phyloP scores from a whole-genome alignment of 2,329 filamentous ascomycete genomes.

The Paecilomyces sp. region DNA sequence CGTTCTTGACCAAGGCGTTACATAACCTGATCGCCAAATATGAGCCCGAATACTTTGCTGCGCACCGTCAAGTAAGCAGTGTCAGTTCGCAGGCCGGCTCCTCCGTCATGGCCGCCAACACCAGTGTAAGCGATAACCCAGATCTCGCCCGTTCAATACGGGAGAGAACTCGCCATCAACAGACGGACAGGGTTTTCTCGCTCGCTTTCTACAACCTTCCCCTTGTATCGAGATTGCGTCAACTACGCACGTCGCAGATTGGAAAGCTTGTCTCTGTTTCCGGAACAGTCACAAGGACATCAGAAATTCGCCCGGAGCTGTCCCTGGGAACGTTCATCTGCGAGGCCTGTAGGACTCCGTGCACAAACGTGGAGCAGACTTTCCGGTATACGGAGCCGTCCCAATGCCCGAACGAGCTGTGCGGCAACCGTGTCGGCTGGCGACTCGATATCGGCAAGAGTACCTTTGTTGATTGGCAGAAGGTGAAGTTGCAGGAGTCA shows the following conservation, averaged over 20 bases:
- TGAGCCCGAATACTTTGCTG: conserved; percentile 87
- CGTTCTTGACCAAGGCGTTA: conserved; percentile 79
- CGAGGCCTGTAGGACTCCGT: conserved; percentile 74
- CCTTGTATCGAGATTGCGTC: conserved; percentile 75
- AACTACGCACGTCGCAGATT: conserved; percentile 81
- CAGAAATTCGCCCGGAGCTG: conserved; percentile 89
- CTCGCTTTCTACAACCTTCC: conserved; percentile 91
- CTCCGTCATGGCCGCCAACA: conserved; percentile 51
- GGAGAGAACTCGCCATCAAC: conserved; percentile 78
- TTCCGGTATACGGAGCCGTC: conserved; percentile 97
- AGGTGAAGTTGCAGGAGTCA: conserved; percentile 96
- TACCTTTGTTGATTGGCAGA: conserved; percentile 99
- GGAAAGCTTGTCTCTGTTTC: conserved; percentile 92
- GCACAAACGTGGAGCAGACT: conserved; percentile 91
- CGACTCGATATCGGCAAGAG: conserved; percentile 93
- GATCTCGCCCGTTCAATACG: conserved; percentile 45
- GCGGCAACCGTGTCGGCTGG: conserved; percentile 89
- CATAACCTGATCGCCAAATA: conserved; percentile 93
- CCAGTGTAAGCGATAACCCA: conserved; percentile 55
- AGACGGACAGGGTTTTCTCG: conserved; percentile 93
- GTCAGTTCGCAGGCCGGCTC: conserved; percentile 62
- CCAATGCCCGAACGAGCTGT: conserved; percentile 82
- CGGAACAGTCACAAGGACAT: conserved; percentile 92
- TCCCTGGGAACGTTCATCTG: conserved; percentile 89
- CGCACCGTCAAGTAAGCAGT: conserved; percentile 78